phyloP scores from a whole-genome alignment of 2,329 filamentous ascomycete genomes.

The Hymenoscyphus linearis region DNA sequence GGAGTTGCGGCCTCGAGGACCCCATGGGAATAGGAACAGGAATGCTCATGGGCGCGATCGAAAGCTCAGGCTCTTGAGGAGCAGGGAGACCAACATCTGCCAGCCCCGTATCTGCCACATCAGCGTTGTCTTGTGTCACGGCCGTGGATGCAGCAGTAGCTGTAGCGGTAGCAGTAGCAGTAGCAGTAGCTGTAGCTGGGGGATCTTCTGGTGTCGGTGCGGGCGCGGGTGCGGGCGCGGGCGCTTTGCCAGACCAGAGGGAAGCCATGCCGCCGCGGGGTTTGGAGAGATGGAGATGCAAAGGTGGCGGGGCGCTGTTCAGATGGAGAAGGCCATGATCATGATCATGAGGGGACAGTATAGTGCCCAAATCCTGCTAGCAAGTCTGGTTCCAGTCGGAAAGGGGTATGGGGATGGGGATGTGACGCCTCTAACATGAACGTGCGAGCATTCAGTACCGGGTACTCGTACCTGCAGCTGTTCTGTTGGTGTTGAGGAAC shows the following conservation, averaged over 20 bases:
- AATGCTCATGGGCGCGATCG: slow-evolving; percentile 13
- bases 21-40: slow-evolving; percentile 14
- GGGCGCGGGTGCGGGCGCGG: slow-evolving; percentile 8
- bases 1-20: slow-evolving; percentile 28
- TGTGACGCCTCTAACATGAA: not conserved
- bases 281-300: not conserved
- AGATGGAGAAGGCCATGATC: not conserved
- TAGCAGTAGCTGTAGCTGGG: not conserved
- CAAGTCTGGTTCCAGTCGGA: not conserved
- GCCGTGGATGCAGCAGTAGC: not conserved
- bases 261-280: slow-evolving; percentile 29
- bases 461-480: not conserved
- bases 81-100: slow-evolving; percentile 31
- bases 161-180: not conserved
- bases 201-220: slow-evolving; percentile 8
- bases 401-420: too few species aligned
- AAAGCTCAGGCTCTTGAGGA: slow-evolving; percentile 11
- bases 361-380: not conserved
- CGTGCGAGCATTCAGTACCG: not conserved
- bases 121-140: slow-evolving; percentile 25
- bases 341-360: not conserved
- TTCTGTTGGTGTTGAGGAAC: not conserved
- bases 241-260: slow-evolving; percentile 22
- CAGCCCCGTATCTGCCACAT: slow-evolving; percentile 41
- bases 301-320: not conserved